Conservation (phyloP, 306 rosid genomes). For the Sophora flavescens region DNA sequence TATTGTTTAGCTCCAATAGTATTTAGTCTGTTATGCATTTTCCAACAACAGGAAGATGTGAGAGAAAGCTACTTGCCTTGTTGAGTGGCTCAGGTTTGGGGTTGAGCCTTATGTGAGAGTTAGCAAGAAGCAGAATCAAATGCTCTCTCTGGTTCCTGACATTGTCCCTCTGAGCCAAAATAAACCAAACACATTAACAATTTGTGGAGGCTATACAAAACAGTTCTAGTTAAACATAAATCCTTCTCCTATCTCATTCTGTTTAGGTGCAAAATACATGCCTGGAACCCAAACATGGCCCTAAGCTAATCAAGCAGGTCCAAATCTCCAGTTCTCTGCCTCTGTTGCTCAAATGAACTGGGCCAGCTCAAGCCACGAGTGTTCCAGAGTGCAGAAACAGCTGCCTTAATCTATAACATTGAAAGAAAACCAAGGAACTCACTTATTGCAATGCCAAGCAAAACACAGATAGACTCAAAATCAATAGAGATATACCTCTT, state of each 20-base stretch:
- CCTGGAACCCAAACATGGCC: slow-evolving; percentile 98
- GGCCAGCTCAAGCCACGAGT: slow-evolving; percentile 95
- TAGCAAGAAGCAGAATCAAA: slow-evolving; percentile 89
- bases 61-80: slow-evolving; percentile 62
- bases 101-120: slow-evolving; percentile 80
- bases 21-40: slow-evolving; percentile 10
- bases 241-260: slow-evolving; percentile 9
- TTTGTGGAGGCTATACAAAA: neutral
- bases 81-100: slow-evolving; percentile 98
- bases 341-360: slow-evolving; percentile 72
- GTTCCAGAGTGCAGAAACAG: slow-evolving; percentile 80
- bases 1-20: slow-evolving; percentile 10
- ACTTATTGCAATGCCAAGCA: slow-evolving; percentile 41
- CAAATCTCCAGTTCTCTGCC: slow-evolving; percentile 83
- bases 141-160: slow-evolving; percentile 99
- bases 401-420: slow-evolving; percentile 78
- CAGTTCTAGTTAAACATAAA: neutral
- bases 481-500: slow-evolving; percentile 70
- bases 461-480: slow-evolving; percentile 30
- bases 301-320: slow-evolving; percentile 97
- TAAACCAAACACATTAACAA: slow-evolving; percentile 44
- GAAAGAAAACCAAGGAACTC: slow-evolving; percentile 41
- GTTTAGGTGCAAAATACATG: slow-evolving; percentile 38
- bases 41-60: slow-evolving; percentile 26
- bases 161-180: slow-evolving; percentile 78